Base-by-base conservation (phyloP, 306 rosid genomes). In the Dryas drummondii region DNA sequence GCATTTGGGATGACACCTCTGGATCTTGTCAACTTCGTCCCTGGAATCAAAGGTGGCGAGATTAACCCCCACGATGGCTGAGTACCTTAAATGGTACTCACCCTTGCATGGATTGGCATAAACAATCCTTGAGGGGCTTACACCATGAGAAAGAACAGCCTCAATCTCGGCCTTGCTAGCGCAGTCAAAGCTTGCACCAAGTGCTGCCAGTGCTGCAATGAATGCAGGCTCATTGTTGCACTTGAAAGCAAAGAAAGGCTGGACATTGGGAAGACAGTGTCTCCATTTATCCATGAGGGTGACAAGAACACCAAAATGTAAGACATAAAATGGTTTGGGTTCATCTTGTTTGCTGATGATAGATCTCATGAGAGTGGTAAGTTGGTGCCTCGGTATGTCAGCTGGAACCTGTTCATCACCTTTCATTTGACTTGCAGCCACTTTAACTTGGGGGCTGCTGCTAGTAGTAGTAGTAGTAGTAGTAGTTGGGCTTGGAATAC, bases 71-170 rank as follows among this genome's bases (percentile, higher is more conserved):
- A 75, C 72, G 7, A 56, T 46, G 1, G 79, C 79, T 1, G 79
- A 65, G 16, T 64, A 45, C 66, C 58, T 75, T 69, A 75, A 63
- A 60, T 75, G 79, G 37, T 59, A 51, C 57, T 75, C 73, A 0
- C 55, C 51, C 47, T 66, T 75, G 64, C 79, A 75, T 6, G 79
- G 79, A 16, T 75, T 75, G 45, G 66, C 79, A 4, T 63, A 75
- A 44, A 75, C 49, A 45, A 75, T 75, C 46, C 72, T 58, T 8
- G 45, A 47, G 6, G 55, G 13, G 2, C 63, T 40, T 49, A 66
- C 72, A 1, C 73, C 73, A 9, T 53, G 72, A 13, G 73, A 48
- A 17, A 75, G 16, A 15, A 75, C 53, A 12, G 66, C 46, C 58
- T 75, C 56, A 8, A 75, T 75, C 73, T 75, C 79, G 3, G 48